These are phyloP conservation scores for Crinitomyces ghanaensis DNA, from an alignment of 805 yeast species.

Conservation along the genomic window DNA sequence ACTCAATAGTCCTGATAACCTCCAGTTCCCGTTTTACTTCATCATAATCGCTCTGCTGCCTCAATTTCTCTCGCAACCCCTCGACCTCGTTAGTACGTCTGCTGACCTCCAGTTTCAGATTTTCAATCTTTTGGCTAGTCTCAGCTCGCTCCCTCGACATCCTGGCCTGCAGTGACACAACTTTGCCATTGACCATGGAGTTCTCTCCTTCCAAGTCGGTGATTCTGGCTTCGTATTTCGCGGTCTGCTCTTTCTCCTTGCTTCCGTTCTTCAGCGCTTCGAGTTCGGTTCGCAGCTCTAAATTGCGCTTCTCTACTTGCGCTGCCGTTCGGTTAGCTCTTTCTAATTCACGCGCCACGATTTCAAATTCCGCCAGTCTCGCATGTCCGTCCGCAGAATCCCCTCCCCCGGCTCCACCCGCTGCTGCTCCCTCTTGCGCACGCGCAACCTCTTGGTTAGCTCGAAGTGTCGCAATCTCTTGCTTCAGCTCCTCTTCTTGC, in stretches of 20 bases:
- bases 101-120: constrained; percentile 34
- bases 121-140: constrained; percentile 27
- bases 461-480: constrained; percentile 43
- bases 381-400: constrained; percentile 6
- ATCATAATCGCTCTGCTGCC: constrained; percentile 57
- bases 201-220: constrained; percentile 39
- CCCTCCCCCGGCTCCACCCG: too few species aligned
- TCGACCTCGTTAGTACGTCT: constrained; percentile 42
- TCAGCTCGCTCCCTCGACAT: constrained; percentile 17
- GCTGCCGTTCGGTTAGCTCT: constrained; percentile 51
- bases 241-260: constrained; percentile 28
- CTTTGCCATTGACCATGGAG: constrained; percentile 44
- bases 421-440: constrained; percentile 32
- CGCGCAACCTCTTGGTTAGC: constrained; percentile 54
- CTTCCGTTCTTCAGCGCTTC: constrained; percentile 33
- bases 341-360: constrained; percentile 67
- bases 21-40: constrained; percentile 68
- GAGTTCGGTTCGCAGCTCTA: constrained; percentile 56
- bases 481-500: constrained; percentile 41
- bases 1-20: constrained; percentile 62
- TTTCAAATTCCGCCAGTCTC: constrained; percentile 37
- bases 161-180: constrained; percentile 36
- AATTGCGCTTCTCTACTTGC: constrained; percentile 69
- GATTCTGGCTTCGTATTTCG: constrained; percentile 12
- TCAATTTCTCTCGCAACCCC: constrained; percentile 38